Conservation (phyloP, 371 early-diverging fungal genomes). For the Paraphysoderma sedebokerense region DNA sequence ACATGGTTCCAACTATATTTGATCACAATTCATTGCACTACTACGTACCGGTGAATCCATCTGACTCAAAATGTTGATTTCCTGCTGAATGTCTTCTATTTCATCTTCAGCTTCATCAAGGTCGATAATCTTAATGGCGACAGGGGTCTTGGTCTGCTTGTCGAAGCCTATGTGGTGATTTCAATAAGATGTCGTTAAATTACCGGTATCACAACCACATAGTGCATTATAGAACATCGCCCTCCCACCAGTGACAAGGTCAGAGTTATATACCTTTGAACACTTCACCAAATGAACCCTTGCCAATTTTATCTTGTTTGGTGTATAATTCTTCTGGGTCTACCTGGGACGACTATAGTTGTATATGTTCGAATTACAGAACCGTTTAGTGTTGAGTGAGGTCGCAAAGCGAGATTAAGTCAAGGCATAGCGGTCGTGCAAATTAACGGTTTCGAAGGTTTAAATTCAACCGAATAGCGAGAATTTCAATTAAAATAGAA, state of each 20-base stretch:
- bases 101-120: constrained; percentile 90
- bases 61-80: constrained; percentile 89
- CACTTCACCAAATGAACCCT: constrained; percentile 83
- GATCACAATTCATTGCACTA: neutral
- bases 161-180: constrained; percentile 19
- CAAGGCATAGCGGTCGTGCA: no score
- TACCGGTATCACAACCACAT: neutral
- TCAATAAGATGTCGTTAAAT: no score
- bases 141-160: constrained; percentile 49
- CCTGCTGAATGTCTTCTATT: constrained; percentile 94
- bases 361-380: no score
- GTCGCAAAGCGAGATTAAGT: no score
- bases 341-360: no score
- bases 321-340: constrained; percentile 42
- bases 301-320: constrained; percentile 56
- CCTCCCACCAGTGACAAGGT: neutral
- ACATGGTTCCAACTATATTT: constrained; percentile 3
- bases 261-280: constrained; percentile 49
- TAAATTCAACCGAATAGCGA: no score
- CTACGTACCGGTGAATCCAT: constrained; percentile 45
- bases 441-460: no score
- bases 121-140: constrained; percentile 87
- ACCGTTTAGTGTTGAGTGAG: no score
- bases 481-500: no score
- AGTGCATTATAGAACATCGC: neutral